These are phyloP conservation scores for Beauveria asiatica DNA, from an alignment of 2,329 filamentous ascomycete genomes.

Conservation along the genomic window DNA sequence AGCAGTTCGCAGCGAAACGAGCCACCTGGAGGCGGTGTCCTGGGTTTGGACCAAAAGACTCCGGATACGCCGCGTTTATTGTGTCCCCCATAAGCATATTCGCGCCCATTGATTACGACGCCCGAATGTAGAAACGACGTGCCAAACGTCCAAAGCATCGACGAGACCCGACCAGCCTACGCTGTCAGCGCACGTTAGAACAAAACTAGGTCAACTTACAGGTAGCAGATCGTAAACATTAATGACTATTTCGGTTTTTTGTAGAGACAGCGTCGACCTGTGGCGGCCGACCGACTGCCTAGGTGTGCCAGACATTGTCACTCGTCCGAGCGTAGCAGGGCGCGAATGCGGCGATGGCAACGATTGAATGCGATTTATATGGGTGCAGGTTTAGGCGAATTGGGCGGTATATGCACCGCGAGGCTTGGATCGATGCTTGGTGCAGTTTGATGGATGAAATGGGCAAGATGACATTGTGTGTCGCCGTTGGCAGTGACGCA, in stretches of 20 bases:
- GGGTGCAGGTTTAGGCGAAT: no score
- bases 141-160: constrained; percentile 68
- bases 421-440: not conserved
- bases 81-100: constrained; percentile 83
- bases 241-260: constrained; percentile 66
- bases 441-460: not conserved
- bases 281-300: constrained; percentile 34
- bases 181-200: not conserved
- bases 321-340: not conserved
- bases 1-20: constrained; percentile 68
- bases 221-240: constrained; percentile 72
- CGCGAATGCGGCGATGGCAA: constrained; percentile 15
- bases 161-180: constrained; percentile 66
- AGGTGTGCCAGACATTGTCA: constrained; percentile 11
- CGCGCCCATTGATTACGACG: constrained; percentile 68
- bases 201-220: constrained; percentile 33
- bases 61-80: constrained; percentile 62
- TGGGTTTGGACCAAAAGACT: constrained; percentile 74
- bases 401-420: not conserved
- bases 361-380: no score
- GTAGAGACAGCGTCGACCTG: constrained; percentile 58
- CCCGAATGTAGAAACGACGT: constrained; percentile 74
- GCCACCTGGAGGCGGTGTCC: constrained; percentile 64
- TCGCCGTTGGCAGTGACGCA: not conserved
- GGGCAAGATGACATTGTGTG: not conserved